These are phyloP conservation scores for Agastache rugosa DNA, from an alignment of 257 asterid genomes.

Conservation along the genomic window DNA sequence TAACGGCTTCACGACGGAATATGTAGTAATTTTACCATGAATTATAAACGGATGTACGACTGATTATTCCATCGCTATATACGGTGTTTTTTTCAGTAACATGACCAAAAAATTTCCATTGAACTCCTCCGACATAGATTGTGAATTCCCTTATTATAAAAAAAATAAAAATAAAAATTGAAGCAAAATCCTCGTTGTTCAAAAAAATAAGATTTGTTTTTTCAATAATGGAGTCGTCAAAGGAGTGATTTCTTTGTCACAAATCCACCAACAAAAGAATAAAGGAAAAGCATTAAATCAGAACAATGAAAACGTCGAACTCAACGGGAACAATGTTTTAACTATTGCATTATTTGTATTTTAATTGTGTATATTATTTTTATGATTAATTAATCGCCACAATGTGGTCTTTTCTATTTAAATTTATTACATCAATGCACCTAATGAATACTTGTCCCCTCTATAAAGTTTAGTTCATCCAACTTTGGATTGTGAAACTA, in stretches of 20 bases:
- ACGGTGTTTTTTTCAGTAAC: no score
- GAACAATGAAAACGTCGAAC: background rate
- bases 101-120: no score
- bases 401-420: conserved; percentile 13
- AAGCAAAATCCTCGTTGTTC: conserved; percentile 17
- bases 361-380: background rate
- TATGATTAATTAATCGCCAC: conserved; percentile 9
- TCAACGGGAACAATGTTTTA: background rate
- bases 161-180: background rate
- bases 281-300: background rate
- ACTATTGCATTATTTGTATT: background rate
- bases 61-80: no score
- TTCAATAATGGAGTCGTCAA: conserved; percentile 42
- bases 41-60: no score
- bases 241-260: conserved; percentile 63
- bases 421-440: conserved; percentile 31
- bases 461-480: background rate
- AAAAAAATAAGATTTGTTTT: background rate
- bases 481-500: conserved; percentile 27
- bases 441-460: background rate
- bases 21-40: no score
- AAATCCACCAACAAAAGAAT: conserved; percentile 34
- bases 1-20: no score
- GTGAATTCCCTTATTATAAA: no score
- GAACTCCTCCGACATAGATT: no score